Conservation (phyloP, 192 early-diverging fungal genomes). For the Chytriomyces confervae region DNA sequence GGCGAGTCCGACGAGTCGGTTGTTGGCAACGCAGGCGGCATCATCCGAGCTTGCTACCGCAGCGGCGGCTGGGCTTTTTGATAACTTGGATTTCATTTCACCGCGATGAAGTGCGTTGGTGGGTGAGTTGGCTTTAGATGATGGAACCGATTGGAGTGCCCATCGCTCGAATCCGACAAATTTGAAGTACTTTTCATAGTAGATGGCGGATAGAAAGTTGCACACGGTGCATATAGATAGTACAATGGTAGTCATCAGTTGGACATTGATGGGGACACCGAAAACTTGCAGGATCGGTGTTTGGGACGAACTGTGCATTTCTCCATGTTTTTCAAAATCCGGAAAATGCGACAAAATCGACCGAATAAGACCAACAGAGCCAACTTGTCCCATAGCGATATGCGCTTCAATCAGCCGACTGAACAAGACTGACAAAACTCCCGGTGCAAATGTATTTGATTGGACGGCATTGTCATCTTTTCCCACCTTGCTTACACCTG, state of each 20-base stretch:
- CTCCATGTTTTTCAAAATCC: constrained; percentile 28
- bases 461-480: constrained; percentile 39
- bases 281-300: constrained; percentile 44
- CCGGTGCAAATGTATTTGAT: constrained; percentile 3
- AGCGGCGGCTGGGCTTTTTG: not conserved
- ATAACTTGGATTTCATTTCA: not conserved
- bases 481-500: constrained; percentile 32
- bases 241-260: constrained; percentile 4
- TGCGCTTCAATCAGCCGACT: constrained; percentile 58
- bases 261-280: constrained; percentile 45
- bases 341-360: constrained; percentile 44
- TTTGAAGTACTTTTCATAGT: constrained; percentile 59
- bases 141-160: constrained; percentile 44
- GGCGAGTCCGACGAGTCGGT: constrained; percentile 30
- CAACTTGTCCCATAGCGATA: constrained; percentile 56
- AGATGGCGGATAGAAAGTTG: constrained; percentile 52
- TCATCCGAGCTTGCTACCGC: not conserved
- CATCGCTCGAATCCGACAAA: constrained; percentile 60
- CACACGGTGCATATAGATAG: constrained; percentile 47
- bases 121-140: constrained; percentile 32
- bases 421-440: constrained; percentile 33
- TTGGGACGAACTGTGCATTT: constrained; percentile 31
- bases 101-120: constrained; percentile 23
- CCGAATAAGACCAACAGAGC: constrained; percentile 43
- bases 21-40: constrained; percentile 24